Evolutionary conservation across 495 filamentous ascomycete species (phyloP), one percentile per base, ranked within the genome.

Genomic region (Lichenothelia convexa): DNA sequence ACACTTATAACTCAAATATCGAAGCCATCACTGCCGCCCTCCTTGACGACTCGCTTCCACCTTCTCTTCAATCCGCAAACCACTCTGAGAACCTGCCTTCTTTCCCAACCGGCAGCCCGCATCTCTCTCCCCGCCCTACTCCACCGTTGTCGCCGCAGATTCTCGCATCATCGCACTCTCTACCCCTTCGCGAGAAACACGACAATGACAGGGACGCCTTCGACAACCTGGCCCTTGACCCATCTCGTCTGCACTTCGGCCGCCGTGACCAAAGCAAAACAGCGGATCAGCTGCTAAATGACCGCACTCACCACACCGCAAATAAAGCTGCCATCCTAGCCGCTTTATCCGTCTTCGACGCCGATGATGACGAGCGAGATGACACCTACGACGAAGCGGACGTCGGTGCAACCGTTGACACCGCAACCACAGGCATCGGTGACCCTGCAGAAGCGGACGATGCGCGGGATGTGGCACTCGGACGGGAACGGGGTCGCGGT

Each of bases 331-430:
- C 84, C 21, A 94, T 97, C 50, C 67, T 93, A 9, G 78, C 89
- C 16, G 89, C 89, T 0, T 73, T 97, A 8, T 80, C 83, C 8
- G 70, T 80, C 4, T 93, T 95, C 48, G 87, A 95, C 59, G 75
- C 75, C 0, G 89, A 93, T 45, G 87, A 94, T 49, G 89, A 97
- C 57, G 89, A 97, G 59, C 75, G 84, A 22, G 89, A 97, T 57
- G 89, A 97, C 50, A 95, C 89, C 1, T 97, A 97, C 56, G 89
- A 97, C 46, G 67, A 73, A 6, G 79, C 69, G 27, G 89, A 95
- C 45, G 84, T 94, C 4, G 89, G 89, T 37, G 82, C 86, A 8
- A 80, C 80, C 3, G 71, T 93, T 7, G 80, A 91, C 38, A 49
- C 58, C 16, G 54, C 64, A 22, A 55, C 59, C 6, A 46, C 64